Evolutionary conservation across 352 stramenopile genomes (phyloP).

Genomic region (Pythium brachiatum): DNA sequence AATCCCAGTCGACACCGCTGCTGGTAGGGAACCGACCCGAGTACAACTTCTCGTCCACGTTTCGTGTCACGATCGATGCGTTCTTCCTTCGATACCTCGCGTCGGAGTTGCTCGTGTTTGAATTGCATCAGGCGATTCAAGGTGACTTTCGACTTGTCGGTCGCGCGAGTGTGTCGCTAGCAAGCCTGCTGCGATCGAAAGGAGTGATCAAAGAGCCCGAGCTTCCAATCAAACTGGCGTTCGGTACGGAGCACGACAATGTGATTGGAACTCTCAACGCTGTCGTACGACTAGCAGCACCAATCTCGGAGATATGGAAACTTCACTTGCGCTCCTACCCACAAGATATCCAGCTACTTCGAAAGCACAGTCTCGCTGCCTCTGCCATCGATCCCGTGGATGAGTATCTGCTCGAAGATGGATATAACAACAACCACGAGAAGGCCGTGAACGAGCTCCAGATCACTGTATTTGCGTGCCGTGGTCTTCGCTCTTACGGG

Average conservation of each 20-base stretch:
- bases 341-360: constrained; percentile 68
- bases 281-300: constrained; percentile 81
- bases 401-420: constrained; percentile 27
- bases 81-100: constrained; percentile 92
- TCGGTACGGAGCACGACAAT: constrained; percentile 25
- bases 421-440: constrained; percentile 18
- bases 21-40: constrained; percentile 73
- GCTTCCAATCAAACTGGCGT: constrained; percentile 44
- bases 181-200: constrained; percentile 67
- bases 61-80: constrained; percentile 91
- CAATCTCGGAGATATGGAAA: constrained; percentile 89
- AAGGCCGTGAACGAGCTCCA: constrained; percentile 58
- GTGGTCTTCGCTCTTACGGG: constrained; percentile 44
- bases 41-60: constrained; percentile 92
- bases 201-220: constrained; percentile 67
- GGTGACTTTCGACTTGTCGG: constrained; percentile 90
- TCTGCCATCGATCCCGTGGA: constrained; percentile 11
- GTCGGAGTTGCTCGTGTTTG: constrained; percentile 81
- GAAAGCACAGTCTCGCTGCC: constrained; percentile 6
- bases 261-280: constrained; percentile 77
- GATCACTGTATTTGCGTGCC: constrained; percentile 64
- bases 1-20: constrained; percentile 90
- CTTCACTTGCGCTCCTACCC: constrained; percentile 89
- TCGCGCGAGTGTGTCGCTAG: constrained; percentile 58
- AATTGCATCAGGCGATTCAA: constrained; percentile 86